Evolutionary conservation across 192 early-diverging fungal genomes (phyloP), one percentile per base, ranked within the genome.

Genomic region (Cetraspora pellucida): DNA sequence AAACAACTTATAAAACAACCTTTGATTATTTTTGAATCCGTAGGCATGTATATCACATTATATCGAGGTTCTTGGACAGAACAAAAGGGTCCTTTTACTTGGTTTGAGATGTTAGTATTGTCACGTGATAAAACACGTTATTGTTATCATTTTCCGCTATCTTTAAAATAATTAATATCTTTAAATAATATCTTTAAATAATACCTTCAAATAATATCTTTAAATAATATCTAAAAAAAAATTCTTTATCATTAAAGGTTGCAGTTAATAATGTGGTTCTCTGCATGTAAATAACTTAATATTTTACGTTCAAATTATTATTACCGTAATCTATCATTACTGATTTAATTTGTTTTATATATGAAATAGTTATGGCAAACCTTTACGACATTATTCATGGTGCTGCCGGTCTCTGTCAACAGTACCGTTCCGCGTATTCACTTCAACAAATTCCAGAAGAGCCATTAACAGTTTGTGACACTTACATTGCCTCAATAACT

Each of bases 361-460:
- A n/a, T n/a, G n/a, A 55, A 28, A 27, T 60, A 60, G 58, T 27
- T 14, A 60, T 60, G 25, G 10, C 58, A 60, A 60, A 60, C n/a
- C 25, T 60, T 60, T 2, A 16, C 11, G 27, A 60, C 28, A 28
- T 60, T 27, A 27, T 60, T 23, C 23, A 60, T 27, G n/a, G 9
- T 4, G 23, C 28, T 25, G 25, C 14, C 23, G 28, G 28, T 6
- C 13, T 30, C 13, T 16, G 13, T 28, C 23, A 61, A 61, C 25
- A 61, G 7, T 37, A 37, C 7, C 0, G 37, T 37, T 60, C 16
- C 10, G 16, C 10, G 14, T 27, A 60, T 60, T 60, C 25, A 27
- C 27, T 60, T 60, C 58, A 13, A 3, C 21, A n/a, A 17, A 60
- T 28, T 28, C 25, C 58, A 28, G 11, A 60, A 23, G 58, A 60